Conservation (phyloP, 169 alveolate genomes). For the Eimeria mitis region DNA sequence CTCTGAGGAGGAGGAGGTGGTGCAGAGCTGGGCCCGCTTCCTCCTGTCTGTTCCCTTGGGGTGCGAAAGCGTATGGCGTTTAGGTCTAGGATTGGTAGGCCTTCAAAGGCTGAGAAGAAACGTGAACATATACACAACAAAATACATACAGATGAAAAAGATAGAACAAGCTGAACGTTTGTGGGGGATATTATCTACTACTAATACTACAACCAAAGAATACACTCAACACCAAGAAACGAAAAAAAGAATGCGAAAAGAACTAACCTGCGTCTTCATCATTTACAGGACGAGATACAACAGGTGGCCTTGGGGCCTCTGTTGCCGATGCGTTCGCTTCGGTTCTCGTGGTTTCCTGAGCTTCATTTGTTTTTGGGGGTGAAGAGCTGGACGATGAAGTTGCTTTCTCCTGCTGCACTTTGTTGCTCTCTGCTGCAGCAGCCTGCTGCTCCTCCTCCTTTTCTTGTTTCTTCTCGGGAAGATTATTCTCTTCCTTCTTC, state of each 20-base stretch:
- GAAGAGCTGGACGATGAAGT: not conserved
- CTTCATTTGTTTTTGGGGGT: not conserved
- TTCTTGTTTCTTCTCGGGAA: too few species aligned
- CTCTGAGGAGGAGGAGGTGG: too few species aligned
- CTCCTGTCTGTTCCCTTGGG: constrained; percentile 1
- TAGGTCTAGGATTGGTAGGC: not conserved
- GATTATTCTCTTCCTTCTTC: too few species aligned
- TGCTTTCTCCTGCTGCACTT: too few species aligned
- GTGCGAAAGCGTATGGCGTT: not conserved
- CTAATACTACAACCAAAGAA: too few species aligned
- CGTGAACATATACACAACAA: not conserved
- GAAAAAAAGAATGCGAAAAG: not conserved
- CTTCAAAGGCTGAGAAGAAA: not conserved
- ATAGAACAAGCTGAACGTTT: not conserved
- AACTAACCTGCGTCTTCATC: not conserved
- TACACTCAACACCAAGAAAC: too few species aligned
- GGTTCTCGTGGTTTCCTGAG: not conserved
- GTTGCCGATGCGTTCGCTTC: not conserved
- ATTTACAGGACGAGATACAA: not conserved
- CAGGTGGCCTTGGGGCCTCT: not conserved
- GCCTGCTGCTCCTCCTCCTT: too few species aligned
- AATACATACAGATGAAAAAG: not conserved
- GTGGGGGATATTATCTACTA: too few species aligned
- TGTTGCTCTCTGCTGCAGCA: too few species aligned
- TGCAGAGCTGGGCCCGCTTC: not conserved